Percentiles rank a stretch among this genome's conserved stretches.
Evolutionary conservation across 2,329 filamentous ascomycete genomes (phyloP).

Genomic region (Paecilomyces formosus): DNA sequence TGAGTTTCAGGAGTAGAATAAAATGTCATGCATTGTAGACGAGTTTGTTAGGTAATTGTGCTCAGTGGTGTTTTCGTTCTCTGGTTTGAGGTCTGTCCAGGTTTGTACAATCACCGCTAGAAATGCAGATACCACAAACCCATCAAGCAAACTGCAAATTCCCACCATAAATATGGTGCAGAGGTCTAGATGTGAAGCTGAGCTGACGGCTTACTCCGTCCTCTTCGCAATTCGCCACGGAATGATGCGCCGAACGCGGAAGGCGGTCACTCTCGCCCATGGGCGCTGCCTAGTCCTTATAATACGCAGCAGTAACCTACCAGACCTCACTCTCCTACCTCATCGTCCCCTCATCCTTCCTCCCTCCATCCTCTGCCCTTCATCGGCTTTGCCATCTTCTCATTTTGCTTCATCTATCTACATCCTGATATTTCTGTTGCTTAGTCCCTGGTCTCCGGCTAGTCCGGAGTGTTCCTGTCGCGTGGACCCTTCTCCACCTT

Average conservation of each 20-base stretch:
- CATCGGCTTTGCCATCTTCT: neutral
- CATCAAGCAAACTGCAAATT: neutral
- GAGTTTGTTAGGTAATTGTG: neutral
- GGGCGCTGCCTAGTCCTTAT: neutral
- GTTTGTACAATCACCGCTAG: neutral
- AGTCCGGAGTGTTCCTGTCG: neutral
- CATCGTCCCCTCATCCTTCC: neutral
- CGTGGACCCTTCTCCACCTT: neutral
- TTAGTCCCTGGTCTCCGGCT: neutral
- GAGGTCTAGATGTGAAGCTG: neutral
- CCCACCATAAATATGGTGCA: neutral
- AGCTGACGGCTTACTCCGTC: neutral
- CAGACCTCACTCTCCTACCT: neutral
- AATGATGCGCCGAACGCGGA: neutral
- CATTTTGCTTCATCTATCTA: neutral
- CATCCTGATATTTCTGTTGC: neutral
- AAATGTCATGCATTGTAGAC: neutral
- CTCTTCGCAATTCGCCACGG: neutral
- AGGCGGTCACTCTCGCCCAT: neutral
- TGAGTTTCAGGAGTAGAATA: neutral
- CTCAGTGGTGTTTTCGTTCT: neutral
- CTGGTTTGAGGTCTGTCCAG: neutral
- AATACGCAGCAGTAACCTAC: neutral
- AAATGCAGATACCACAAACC: neutral
- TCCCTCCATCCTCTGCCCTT: neutral